Percentiles rank a stretch among this genome's conserved stretches.
Conservation (phyloP, 1,284 basidiomycete genomes). For the Pseudozyma pruni region DNA sequence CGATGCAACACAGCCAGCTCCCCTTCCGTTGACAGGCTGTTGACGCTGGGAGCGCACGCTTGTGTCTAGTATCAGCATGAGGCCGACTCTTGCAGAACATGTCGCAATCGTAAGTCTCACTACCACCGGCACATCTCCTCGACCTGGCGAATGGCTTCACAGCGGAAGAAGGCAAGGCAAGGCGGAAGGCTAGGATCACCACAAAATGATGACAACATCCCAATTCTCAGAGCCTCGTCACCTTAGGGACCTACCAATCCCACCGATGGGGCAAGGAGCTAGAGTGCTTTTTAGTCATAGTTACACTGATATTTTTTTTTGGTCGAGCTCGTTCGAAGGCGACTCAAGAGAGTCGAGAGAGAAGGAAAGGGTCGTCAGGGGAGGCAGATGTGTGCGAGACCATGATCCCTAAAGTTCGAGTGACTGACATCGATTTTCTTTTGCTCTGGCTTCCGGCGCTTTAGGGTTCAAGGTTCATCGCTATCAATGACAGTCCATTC, state of each 20-base stretch:
- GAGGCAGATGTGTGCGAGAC: background rate
- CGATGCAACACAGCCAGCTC: too few species aligned
- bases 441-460: background rate
- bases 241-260: slow-evolving; percentile 26
- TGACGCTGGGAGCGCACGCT: too few species aligned
- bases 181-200: too few species aligned
- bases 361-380: too few species aligned
- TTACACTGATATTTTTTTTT: slow-evolving; percentile 34
- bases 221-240: slow-evolving; percentile 37
- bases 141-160: background rate
- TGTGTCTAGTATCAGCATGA: too few species aligned
- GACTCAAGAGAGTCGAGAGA: background rate
- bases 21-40: too few species aligned
- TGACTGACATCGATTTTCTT: too few species aligned
- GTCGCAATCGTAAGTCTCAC: slow-evolving; percentile 6
- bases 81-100: background rate
- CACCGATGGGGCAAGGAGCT: slow-evolving; percentile 24
- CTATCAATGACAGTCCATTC: too few species aligned
- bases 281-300: slow-evolving; percentile 40
- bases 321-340: background rate
- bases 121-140: background rate
- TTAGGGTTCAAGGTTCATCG: too few species aligned
- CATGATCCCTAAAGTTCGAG: background rate
- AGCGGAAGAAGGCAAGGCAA: background rate
- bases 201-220: slow-evolving; percentile 40